These are phyloP conservation scores for Dipodascus albidus DNA, from an alignment of 805 yeast genomes.

Conservation along the genomic window DNA sequence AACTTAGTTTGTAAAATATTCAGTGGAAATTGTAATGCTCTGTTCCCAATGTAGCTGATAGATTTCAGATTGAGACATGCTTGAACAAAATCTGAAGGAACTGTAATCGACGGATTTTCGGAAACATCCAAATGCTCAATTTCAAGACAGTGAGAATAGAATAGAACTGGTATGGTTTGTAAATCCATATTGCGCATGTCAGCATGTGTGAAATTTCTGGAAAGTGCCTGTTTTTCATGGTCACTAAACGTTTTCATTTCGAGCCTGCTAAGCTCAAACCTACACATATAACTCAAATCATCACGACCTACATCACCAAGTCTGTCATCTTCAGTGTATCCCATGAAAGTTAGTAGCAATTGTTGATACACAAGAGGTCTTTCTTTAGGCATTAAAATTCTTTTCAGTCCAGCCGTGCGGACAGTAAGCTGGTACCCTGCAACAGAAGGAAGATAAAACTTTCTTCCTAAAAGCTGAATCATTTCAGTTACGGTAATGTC, in stretches of 20 bases:
- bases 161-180: conserved; percentile 73
- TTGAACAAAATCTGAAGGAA: conserved; percentile 80
- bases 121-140: conserved; percentile 76
- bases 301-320: conserved; percentile 71
- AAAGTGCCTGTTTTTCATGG: conserved; percentile 55
- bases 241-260: conserved; percentile 47
- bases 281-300: conserved; percentile 71
- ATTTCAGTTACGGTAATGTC: conserved; percentile 71
- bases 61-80: conserved; percentile 58
- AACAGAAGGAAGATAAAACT: conserved; percentile 58
- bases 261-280: conserved; percentile 60
- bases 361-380: conserved; percentile 70
- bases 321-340: conserved; percentile 68
- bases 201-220: conserved; percentile 60
- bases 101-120: conserved; percentile 71
- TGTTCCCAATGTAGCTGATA: conserved; percentile 58
- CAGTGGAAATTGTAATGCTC: conserved; percentile 62
- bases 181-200: conserved; percentile 61
- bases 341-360: conserved; percentile 60
- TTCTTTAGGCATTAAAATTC: conserved; percentile 60
- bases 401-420: conserved; percentile 63
- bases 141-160: conserved; percentile 70
- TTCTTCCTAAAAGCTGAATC: conserved; percentile 57
- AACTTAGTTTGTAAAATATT: conserved; percentile 60
- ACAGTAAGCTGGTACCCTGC: conserved; percentile 69